Evolutionary conservation across 2,329 filamentous ascomycete species (phyloP).

Genomic region (Arthroderma sp.): DNA sequence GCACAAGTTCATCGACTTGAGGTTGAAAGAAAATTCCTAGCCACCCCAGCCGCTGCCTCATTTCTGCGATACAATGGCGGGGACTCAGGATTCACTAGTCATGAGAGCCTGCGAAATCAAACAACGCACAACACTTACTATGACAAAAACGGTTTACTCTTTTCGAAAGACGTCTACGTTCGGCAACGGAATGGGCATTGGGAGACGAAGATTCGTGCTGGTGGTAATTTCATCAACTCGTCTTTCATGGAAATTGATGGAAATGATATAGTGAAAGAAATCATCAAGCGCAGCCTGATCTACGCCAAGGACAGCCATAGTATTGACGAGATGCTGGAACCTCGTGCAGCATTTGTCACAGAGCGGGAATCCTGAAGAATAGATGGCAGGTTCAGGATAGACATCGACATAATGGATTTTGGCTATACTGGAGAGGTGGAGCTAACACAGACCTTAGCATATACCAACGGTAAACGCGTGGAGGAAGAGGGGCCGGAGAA

Average conservation of each 20-base stretch:
- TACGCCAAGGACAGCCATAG: too few species aligned
- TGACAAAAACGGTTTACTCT: constrained; percentile 13
- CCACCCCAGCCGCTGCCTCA: constrained; percentile 5
- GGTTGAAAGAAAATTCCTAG: constrained; percentile 16
- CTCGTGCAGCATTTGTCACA: constrained; percentile 16
- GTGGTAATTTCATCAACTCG: constrained; percentile 11
- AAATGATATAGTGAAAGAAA: too few species aligned
- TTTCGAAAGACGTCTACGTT: constrained; percentile 14
- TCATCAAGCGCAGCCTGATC: too few species aligned
- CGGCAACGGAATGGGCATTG: constrained; percentile 14
- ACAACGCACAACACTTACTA: constrained; percentile 17
- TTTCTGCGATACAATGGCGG: constrained; percentile 9
- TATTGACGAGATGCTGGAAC: too few species aligned
- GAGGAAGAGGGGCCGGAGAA: too few species aligned
- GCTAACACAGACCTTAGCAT: constrained; percentile 13
- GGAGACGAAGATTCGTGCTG: constrained; percentile 15
- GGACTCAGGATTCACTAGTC: constrained; percentile 10
- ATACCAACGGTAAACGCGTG: too few species aligned
- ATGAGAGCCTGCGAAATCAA: constrained; percentile 8
- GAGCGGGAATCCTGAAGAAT: constrained; percentile 16
- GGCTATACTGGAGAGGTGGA: constrained; percentile 21
- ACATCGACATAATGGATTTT: constrained; percentile 19
- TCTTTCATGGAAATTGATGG: constrained; percentile 16
- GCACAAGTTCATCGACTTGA: too few species aligned
- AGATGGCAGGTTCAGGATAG: constrained; percentile 16